Evolutionary conservation across 1,284 basidiomycete genomes (phyloP).

Genomic region (Fistulina hepatica): DNA sequence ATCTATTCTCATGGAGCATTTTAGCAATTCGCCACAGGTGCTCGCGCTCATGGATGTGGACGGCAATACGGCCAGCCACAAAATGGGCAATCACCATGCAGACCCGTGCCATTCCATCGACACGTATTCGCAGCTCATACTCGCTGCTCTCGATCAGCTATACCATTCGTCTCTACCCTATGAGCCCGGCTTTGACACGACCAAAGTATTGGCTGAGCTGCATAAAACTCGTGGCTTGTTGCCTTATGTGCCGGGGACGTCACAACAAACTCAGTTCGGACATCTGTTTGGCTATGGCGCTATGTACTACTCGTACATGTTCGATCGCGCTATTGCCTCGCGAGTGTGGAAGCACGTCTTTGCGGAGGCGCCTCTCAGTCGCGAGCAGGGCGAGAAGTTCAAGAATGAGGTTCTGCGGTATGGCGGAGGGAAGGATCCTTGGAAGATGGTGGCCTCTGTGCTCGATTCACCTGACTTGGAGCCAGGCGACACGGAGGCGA

Average conservation of each 20-base stretch:
- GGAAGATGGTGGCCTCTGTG: slow-evolving; percentile 81
- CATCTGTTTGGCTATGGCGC: slow-evolving; percentile 96
- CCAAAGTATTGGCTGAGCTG: slow-evolving; percentile 50
- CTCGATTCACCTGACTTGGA: slow-evolving; percentile 54
- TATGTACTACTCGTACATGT: slow-evolving; percentile 95
- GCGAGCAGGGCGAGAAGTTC: slow-evolving; percentile 66
- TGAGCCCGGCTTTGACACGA: slow-evolving; percentile 58
- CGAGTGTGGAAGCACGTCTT: slow-evolving; percentile 82
- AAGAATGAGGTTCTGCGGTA: slow-evolving; percentile 67
- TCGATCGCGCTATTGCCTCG: slow-evolving; percentile 91
- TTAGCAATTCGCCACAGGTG: slow-evolving; percentile 77
- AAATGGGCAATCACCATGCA: slow-evolving; percentile 48
- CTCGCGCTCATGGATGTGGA: slow-evolving; percentile 65
- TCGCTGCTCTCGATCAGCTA: slow-evolving; percentile 81
- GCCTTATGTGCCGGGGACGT: slow-evolving; percentile 71
- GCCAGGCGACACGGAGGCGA: slow-evolving; percentile 68
- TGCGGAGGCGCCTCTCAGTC: slow-evolving; percentile 45
- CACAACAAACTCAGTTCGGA: slow-evolving; percentile 92
- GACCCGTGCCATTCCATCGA: slow-evolving; percentile 72
- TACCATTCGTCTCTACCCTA: slow-evolving; percentile 73
- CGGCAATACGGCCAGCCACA: slow-evolving; percentile 28
- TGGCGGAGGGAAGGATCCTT: slow-evolving; percentile 90
- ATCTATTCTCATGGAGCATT: slow-evolving; percentile 98
- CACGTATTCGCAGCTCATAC: slow-evolving; percentile 84
- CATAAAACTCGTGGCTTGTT: slow-evolving; percentile 68